phyloP scores from a whole-genome alignment of 2,329 filamentous ascomycete species.

The Sporothrix protearum region DNA sequence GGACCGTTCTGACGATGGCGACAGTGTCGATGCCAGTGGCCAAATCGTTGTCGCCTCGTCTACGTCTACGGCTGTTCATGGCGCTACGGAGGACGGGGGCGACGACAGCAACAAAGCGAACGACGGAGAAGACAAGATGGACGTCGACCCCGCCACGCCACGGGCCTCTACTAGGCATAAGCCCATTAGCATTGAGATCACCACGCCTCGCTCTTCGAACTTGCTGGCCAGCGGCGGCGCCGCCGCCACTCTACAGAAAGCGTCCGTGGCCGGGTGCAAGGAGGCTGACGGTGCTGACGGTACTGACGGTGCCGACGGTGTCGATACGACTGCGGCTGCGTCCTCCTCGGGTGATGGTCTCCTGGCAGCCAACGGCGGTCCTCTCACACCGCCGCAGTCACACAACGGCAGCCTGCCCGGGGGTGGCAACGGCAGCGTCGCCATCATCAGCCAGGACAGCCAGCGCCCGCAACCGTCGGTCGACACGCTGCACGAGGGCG shows the following conservation, averaged over 20 bases:
- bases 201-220: slow-evolving; percentile 36
- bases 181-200: slow-evolving; percentile 42
- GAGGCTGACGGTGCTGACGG: background rate
- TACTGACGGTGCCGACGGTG: slow-evolving; percentile 39
- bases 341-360: background rate
- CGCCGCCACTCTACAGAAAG: slow-evolving; percentile 20
- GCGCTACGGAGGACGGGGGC: slow-evolving; percentile 50
- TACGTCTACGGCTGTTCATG: slow-evolving; percentile 44
- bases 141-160: slow-evolving; percentile 29
- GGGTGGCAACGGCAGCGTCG: slow-evolving; percentile 34
- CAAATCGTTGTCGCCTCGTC: slow-evolving; percentile 7
- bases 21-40: slow-evolving; percentile 31
- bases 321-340: background rate
- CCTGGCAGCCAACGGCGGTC: slow-evolving; percentile 34
- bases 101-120: slow-evolving; percentile 35
- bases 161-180: slow-evolving; percentile 24
- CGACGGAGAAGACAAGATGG: slow-evolving; percentile 26
- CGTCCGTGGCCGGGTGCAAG: background rate
- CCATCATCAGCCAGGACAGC: background rate
- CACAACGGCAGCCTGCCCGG: slow-evolving; percentile 47
- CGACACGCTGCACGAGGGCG: slow-evolving; percentile 65
- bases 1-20: slow-evolving; percentile 24
- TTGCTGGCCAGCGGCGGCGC: slow-evolving; percentile 32
- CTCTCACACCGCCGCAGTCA: slow-evolving; percentile 65
- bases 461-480: slow-evolving; percentile 38